Base-by-base conservation (phyloP, 1,284 basidiomycete genomes). In the Hymenochaete sp. region DNA sequence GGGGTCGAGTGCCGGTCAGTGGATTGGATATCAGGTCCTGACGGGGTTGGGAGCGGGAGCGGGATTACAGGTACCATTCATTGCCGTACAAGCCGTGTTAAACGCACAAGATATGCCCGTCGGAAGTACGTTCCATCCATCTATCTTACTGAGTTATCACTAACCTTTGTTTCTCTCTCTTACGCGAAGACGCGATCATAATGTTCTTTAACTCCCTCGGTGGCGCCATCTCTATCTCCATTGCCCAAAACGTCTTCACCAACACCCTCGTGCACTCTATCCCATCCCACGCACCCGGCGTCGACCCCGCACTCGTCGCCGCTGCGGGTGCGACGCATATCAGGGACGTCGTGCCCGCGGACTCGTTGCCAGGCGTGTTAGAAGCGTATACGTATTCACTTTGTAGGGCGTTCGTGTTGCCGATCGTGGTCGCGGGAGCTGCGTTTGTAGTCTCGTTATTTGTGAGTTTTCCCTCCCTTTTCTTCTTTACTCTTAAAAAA, bases 11-110 rank as follows among this genome's bases (percentile, higher is more conserved):
- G 57, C 56, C 43, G 54, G 61, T 25, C 59, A 59, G 28, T 52
- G 70, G 39, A 61, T 67, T 41, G 70, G 69, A 0, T 71, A 58
- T 57, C 67, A 70, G 55, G 63, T 70, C 26, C 19, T 51, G n/a
- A 29, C 49, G 18, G 45, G 45, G 14, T 33, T 51, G 1, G 49
- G 49, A 28, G 49, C 49, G 5, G 49, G 49, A 21, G 49, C 49
- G 21, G 45, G 49, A 22, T 18, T 51, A 13, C 49, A 51, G 32
- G 45, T 51, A 16, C 49, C 49, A 8, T 51, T 48, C 29, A 22
- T 51, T n/a, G 49, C 45, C 18, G 49, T 51, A 4, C 49, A 51
- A 44, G 49, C 45, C n/a, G 45, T 47, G 7, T 38, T 51, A 3
- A 51, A 21, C 31, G 10, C 49, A 16, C 37, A 47, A 13, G 45